Base-by-base conservation (phyloP, 495 filamentous ascomycete genomes). In the Penicillium parvum region DNA sequence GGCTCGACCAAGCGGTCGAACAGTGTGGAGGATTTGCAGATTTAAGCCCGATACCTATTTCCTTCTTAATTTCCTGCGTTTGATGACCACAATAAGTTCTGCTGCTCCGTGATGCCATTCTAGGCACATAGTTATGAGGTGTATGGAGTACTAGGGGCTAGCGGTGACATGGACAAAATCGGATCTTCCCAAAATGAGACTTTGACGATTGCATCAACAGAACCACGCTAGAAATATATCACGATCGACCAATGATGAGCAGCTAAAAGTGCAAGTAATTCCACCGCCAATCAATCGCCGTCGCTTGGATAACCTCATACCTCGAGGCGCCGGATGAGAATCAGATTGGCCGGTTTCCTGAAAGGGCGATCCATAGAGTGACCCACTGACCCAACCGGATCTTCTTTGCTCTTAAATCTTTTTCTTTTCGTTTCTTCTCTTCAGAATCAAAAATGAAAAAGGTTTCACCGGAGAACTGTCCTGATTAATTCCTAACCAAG, bases 1-100 rank as follows among this genome's bases (percentile, higher is more conserved):
- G 43, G 18, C 1, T 36, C 26, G 4, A 36, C 33, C 8, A 61
- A 53, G 44, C 40, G 61, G 10, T 58, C 56, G 7, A 57, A 38
- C 34, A 71, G 64, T 16, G 63, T 71, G 5, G 67, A 71, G 16
- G 50, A 63, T 37, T 40, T 71, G 12, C 46, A 61, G 34, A 55
- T 66, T 30, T 69, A 34, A 58, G 25, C 7, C 15, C 29, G 26
- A 39, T 33, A 19, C 35, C 17, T 43, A 5, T 14, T 33, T 16
- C 7, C 21, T 11, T 28, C 21, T 26, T 37, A 20, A 37, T 37
- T 43, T 15, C 11, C 11, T 32, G 4, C 4, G 4, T 14, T 32
- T 41, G 11, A 21, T 41, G 10, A 10, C 11, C 38, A 12, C 15
- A 15, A 6, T 41, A 12, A 22, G 7, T 17, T 37, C 7, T 5